Evolutionary conservation across 2,329 filamentous ascomycete species (phyloP).

Genomic region (Monilinia polystroma): DNA sequence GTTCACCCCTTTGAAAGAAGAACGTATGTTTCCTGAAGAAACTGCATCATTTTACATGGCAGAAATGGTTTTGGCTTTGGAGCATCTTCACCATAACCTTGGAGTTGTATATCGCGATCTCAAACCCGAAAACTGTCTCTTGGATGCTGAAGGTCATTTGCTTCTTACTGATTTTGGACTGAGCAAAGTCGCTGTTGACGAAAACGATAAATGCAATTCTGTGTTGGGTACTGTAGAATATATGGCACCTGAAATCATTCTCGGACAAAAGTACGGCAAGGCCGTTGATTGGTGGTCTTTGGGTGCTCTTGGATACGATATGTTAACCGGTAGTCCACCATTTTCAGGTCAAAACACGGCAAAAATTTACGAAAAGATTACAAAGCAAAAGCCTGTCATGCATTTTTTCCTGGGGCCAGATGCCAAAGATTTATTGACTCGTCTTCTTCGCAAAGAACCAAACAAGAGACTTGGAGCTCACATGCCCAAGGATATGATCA

Average conservation of each 20-base stretch:
- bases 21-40: conserved; percentile 92
- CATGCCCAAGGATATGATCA: conserved; percentile 83
- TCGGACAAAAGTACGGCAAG: conserved; percentile 85
- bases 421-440: conserved; percentile 88
- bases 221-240: conserved; percentile 95
- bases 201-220: conserved; percentile 71
- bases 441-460: conserved; percentile 88
- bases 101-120: conserved; percentile 96
- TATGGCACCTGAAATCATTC: conserved; percentile 92
- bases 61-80: conserved; percentile 91
- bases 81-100: conserved; percentile 86
- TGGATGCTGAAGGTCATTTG: conserved; percentile 88
- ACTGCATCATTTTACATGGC: conserved; percentile 97
- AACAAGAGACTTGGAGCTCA: conserved; percentile 82
- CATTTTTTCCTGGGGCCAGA: conserved; percentile 91
- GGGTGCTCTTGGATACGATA: conserved; percentile 85
- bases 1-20: conserved; percentile 89
- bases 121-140: conserved; percentile 95
- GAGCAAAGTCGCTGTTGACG: conserved; percentile 86
- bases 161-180: conserved; percentile 95
- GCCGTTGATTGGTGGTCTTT: conserved; percentile 99
- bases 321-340: conserved; percentile 88
- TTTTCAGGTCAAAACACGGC: conserved; percentile 89
- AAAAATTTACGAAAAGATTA: conserved; percentile 94
- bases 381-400: conserved; percentile 84